Evolutionary conservation across 306 rosid genomes (phyloP).

Genomic region (Oemleria cerasiformis): DNA sequence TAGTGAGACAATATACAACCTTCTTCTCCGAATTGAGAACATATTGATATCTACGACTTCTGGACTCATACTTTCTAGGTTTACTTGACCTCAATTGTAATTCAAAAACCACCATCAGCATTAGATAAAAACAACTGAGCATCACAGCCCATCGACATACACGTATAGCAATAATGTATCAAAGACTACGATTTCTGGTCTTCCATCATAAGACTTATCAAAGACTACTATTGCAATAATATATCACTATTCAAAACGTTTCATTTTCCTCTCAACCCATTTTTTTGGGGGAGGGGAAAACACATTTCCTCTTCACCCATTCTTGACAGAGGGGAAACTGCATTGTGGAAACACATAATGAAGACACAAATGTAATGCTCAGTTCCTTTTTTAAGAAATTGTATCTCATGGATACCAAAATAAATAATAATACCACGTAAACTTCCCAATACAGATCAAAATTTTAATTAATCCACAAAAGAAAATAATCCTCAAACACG

Average conservation of each 20-base stretch:
- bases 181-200: neutral
- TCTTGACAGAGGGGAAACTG: constrained; percentile 45
- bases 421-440: too few species aligned
- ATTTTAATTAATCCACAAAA: neutral
- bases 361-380: too few species aligned
- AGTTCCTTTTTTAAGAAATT: too few species aligned
- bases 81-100: constrained; percentile 66
- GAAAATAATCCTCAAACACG: neutral
- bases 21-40: neutral
- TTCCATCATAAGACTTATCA: neutral
- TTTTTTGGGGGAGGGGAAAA: neutral
- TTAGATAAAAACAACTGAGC: neutral
- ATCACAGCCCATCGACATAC: neutral
- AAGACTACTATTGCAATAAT: neutral
- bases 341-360: too few species aligned
- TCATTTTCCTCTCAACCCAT: neutral
- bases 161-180: neutral
- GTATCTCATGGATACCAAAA: too few species aligned
- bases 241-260: neutral
- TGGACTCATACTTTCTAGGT: constrained; percentile 39
- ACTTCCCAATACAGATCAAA: too few species aligned
- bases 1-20: neutral
- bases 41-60: neutral
- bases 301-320: neutral
- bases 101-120: neutral